These are phyloP conservation scores for Epichloe amarillans DNA, from an alignment of 2,329 filamentous ascomycete genomes.

Conservation along the genomic window DNA sequence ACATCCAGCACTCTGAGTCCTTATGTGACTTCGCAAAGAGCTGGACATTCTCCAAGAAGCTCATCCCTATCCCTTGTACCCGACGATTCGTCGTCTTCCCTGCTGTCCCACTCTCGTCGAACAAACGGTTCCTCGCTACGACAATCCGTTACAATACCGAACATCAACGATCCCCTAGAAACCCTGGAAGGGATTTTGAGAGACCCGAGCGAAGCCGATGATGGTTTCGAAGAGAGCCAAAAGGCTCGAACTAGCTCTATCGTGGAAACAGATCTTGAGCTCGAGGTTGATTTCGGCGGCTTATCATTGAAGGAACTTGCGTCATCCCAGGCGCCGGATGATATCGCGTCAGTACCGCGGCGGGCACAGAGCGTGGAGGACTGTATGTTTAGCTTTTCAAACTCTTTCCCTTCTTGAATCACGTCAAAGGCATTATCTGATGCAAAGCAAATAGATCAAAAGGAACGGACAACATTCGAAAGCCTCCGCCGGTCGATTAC, in stretches of 20 bases:
- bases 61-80: constrained; percentile 70
- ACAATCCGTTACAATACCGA: constrained; percentile 34
- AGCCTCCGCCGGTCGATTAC: constrained; percentile 80
- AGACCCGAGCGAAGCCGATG: constrained; percentile 11
- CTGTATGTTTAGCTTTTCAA: constrained; percentile 38
- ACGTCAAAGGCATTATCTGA: background rate
- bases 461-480: constrained; percentile 73
- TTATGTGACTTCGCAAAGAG: constrained; percentile 53
- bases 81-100: constrained; percentile 63
- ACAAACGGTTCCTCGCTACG: constrained; percentile 57
- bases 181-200: constrained; percentile 43
- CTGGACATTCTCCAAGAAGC: constrained; percentile 53
- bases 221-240: constrained; percentile 5
- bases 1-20: constrained; percentile 57
- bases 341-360: constrained; percentile 18
- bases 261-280: constrained; percentile 40
- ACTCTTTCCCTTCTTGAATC: background rate
- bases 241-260: constrained; percentile 13
- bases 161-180: constrained; percentile 51
- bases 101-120: constrained; percentile 51
- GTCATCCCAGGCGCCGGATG: constrained; percentile 17
- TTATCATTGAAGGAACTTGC: constrained; percentile 65
- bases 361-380: constrained; percentile 54
- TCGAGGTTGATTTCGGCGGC: constrained; percentile 65
- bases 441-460: constrained; percentile 44